phyloP scores from a whole-genome alignment of 768 basidiomycete genomes.

The Lactifluus hygrophoroides region DNA sequence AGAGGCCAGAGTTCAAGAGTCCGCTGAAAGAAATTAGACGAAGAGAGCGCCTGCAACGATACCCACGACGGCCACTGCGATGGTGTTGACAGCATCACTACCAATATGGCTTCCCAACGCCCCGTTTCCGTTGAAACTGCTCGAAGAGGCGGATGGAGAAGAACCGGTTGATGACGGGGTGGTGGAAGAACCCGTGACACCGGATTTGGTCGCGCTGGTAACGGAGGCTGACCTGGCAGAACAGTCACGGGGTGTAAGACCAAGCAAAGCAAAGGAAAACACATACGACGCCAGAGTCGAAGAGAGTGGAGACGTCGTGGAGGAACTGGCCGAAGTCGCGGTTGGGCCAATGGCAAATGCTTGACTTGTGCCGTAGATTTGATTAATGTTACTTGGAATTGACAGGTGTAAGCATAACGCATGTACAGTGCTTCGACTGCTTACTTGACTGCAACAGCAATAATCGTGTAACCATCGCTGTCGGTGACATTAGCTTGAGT shows the following conservation, averaged over 20 bases:
- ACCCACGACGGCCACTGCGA: conserved; percentile 4
- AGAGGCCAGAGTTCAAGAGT: conserved; percentile 3
- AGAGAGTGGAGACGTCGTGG: not conserved
- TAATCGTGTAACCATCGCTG: conserved; percentile 11
- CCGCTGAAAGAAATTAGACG: not conserved
- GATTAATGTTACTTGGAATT: conserved; percentile 3
- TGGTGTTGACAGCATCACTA: not conserved
- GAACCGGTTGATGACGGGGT: not conserved
- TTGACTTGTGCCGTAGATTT: not conserved
- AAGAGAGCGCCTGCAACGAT: conserved; percentile 9
- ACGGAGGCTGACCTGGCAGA: conserved; percentile 5
- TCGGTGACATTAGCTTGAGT: not conserved
- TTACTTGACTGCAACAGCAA: conserved; percentile 15
- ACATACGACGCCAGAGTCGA: not conserved
- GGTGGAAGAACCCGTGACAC: not conserved
- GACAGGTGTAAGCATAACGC: not conserved
- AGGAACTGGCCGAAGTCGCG: not conserved
- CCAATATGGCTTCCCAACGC: not conserved
- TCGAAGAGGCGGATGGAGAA: not conserved
- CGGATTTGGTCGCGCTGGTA: not conserved
- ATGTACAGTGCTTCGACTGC: not conserved
- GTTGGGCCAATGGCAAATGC: conserved; percentile 2
- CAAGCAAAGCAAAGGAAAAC: not conserved
- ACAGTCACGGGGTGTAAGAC: not conserved
- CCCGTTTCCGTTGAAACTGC: conserved; percentile 12